These are phyloP conservation scores for Lavandula angustifolia DNA, from an alignment of 257 asterid species.

Conservation along the genomic window DNA sequence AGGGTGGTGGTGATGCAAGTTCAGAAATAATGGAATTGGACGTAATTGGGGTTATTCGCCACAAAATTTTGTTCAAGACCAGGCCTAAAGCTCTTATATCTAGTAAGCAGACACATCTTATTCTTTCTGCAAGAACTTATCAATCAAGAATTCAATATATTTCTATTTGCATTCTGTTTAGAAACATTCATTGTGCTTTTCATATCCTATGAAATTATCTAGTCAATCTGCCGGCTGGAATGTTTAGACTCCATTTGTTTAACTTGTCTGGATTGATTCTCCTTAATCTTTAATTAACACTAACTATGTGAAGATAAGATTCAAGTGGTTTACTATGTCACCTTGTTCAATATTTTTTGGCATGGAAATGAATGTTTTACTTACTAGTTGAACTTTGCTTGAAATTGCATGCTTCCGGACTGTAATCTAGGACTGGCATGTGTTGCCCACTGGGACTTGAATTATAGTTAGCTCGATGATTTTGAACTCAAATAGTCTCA, in stretches of 20 bases:
- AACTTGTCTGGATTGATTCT: background rate
- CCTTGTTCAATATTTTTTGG: too few species aligned
- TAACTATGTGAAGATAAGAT: background rate
- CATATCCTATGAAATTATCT: background rate
- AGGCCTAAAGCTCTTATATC: constrained; percentile 95
- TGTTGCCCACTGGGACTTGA: background rate
- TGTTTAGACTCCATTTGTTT: too few species aligned
- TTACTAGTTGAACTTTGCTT: background rate
- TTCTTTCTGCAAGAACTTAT: background rate
- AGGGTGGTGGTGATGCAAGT: constrained; percentile 25
- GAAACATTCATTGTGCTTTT: background rate
- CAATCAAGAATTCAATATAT: background rate
- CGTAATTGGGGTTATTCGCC: constrained; percentile 77
- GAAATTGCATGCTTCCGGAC: background rate
- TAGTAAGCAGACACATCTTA: constrained; percentile 41
- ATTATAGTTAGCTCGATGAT: background rate
- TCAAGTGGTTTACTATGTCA: background rate
- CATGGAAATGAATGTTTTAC: background rate
- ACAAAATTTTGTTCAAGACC: constrained; percentile 76
- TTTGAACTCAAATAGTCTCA: background rate
- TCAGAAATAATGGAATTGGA: constrained; percentile 59
- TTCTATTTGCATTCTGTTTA: background rate
- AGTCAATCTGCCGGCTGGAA: too few species aligned
- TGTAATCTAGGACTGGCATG: background rate
- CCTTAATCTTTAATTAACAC: background rate